Evolutionary conservation across 805 yeast species (phyloP), one percentile per base, ranked within the genome.

Genomic region (Wickerhamiella bombiphila): DNA sequence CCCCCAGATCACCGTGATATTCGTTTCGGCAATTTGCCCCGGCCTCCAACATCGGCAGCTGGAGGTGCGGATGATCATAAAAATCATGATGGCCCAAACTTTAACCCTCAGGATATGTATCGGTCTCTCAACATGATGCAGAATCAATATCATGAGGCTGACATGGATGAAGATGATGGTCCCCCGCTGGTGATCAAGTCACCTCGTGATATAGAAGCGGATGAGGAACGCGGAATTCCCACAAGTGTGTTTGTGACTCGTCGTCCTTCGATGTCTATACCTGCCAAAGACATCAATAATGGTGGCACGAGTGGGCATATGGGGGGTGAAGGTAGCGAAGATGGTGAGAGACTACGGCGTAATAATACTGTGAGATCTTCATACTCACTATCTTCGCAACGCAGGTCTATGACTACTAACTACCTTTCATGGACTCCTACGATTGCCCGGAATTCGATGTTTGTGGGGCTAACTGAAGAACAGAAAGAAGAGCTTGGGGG

Each of bases 401-500:
- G 24, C 6, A 20, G 33, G 6, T 13, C 18, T 6, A 60, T 59
- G 63, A 50, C 51, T 13, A 45, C 61, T 4, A 57, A 57, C 44
- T 91, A 86, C 49, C 61, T 88, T 18, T 85, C 96, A 0, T 85
- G 93, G 82, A 70, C 69, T 22, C 96, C 97, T 2, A 80, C 91
- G 0, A 69, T 91, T 25, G 97, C 95, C 8, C 70, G 96, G 56
- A 91, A 91, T 57, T 88, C 97, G 0, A 77, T 86, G 0, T 91
- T 91, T 63, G 79, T 83, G 2, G 79, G 79, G 13, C 57, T 91
- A 31, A 73, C 82, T 2, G 81, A 75, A 26, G 76, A 69, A 18
- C 97, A 91, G 56, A 85, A 82, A 51, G 93, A 80, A 42, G 99
- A 91, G 55, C 61, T 91, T 28, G 99, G 98, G 28, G 99, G 98